Evolutionary conservation across 2,329 filamentous ascomycete genomes (phyloP).

Genomic region (Scolecobasidium constrictum): DNA sequence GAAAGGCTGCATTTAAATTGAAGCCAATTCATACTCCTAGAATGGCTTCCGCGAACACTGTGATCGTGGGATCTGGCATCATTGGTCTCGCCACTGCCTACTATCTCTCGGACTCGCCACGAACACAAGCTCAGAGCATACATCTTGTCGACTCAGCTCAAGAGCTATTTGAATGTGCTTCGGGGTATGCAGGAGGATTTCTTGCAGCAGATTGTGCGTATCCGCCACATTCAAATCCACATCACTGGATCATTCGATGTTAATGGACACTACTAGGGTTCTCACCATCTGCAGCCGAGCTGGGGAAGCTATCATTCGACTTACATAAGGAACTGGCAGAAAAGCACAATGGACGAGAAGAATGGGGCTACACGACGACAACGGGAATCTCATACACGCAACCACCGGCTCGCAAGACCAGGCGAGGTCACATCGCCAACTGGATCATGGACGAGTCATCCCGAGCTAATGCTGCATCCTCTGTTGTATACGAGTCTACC

Average conservation of each 20-base stretch:
- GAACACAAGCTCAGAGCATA: constrained; percentile 33
- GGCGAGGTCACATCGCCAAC: constrained; percentile 16
- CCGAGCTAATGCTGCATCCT: constrained; percentile 41
- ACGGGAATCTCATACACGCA: constrained; percentile 46
- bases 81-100: constrained; percentile 41
- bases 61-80: constrained; percentile 34
- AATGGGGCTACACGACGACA: constrained; percentile 50
- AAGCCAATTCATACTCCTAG: too few species aligned
- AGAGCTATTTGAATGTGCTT: constrained; percentile 60
- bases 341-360: constrained; percentile 43
- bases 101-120: constrained; percentile 45
- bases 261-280: constrained; percentile 36
- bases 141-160: constrained; percentile 47
- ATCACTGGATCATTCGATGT: background rate
- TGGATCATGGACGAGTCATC: constrained; percentile 58
- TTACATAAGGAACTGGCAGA: constrained; percentile 56
- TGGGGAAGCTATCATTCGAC: constrained; percentile 58
- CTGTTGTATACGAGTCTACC: constrained; percentile 17
- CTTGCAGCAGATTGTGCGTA: constrained; percentile 54
- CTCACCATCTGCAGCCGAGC: constrained; percentile 39
- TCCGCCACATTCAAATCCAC: background rate
- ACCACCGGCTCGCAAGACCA: constrained; percentile 1
- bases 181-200: constrained; percentile 64
- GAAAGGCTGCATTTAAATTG: too few species aligned
- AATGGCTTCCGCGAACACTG: constrained; percentile 14